These are phyloP conservation scores for Byssochlamys sp. DNA, from an alignment of 2,329 filamentous ascomycete species.

Conservation along the genomic window DNA sequence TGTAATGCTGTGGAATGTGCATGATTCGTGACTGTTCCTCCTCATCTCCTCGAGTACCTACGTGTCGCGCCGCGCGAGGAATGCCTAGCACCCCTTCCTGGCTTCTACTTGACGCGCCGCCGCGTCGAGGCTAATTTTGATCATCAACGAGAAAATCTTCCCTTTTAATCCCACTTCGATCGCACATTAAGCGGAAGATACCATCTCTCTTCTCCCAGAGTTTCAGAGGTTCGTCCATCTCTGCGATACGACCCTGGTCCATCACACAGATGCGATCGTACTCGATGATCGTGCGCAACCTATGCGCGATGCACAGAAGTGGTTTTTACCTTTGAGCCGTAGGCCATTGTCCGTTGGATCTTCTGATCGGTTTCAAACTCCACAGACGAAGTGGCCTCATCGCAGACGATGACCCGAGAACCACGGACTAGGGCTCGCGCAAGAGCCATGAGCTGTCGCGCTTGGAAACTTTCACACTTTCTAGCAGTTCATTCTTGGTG, in stretches of 20 bases:
- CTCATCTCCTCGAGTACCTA: background rate
- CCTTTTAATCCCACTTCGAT: conserved; percentile 63
- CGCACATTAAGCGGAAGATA: conserved; percentile 85
- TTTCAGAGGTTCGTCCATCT: conserved; percentile 66
- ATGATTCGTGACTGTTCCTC: background rate
- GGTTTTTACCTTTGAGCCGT: conserved; percentile 75
- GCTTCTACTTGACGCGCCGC: background rate
- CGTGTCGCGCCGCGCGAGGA: background rate
- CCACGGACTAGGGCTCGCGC: conserved; percentile 80
- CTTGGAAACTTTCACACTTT: conserved; percentile 25
- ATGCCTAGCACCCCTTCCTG: background rate
- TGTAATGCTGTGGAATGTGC: background rate
- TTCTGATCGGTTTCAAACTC: conserved; percentile 96
- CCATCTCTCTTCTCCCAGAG: conserved; percentile 61
- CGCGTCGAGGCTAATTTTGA: background rate
- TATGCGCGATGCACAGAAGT: conserved; percentile 82
- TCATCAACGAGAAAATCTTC: conserved; percentile 26
- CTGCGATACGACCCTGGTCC: conserved; percentile 78
- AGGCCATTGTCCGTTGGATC: conserved; percentile 81
- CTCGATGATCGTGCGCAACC: conserved; percentile 80
- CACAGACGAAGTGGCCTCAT: conserved; percentile 86
- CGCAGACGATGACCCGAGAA: conserved; percentile 87
- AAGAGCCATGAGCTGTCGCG: conserved; percentile 79
- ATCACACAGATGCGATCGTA: conserved; percentile 97
- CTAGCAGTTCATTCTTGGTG: conserved; percentile 33